Conservation (phyloP, 139 green algal genomes). For the Nannochloris sp. region DNA sequence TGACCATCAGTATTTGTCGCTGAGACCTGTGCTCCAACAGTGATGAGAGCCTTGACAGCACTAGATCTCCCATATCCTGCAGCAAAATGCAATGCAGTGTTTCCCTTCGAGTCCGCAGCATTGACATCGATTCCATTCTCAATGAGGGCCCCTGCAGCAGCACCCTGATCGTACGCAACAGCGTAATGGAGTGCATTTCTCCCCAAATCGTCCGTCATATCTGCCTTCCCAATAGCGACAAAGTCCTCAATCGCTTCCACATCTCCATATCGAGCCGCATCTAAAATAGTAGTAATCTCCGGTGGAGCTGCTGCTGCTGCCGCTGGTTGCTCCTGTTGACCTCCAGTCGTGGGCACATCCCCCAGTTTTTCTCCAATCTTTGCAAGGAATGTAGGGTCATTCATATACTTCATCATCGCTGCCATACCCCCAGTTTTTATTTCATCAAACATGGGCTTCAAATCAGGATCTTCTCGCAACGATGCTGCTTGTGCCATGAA, state of each 20-base stretch:
- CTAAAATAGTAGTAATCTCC: slow-evolving; percentile 66
- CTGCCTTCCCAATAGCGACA: slow-evolving; percentile 74
- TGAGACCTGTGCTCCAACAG: slow-evolving; percentile 40
- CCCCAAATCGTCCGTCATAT: slow-evolving; percentile 42
- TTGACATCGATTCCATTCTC: slow-evolving; percentile 20
- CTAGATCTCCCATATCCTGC: slow-evolving; percentile 53
- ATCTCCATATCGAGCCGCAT: slow-evolving; percentile 63
- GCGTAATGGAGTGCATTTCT: slow-evolving; percentile 75
- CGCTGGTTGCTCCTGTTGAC: not conserved
- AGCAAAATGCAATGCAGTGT: slow-evolving; percentile 70
- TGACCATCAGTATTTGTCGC: slow-evolving; percentile 57
- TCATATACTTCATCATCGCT: slow-evolving; percentile 58
- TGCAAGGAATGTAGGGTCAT: slow-evolving; percentile 49
- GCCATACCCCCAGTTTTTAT: slow-evolving; percentile 61
- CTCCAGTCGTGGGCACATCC: slow-evolving; percentile 11
- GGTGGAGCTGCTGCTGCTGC: slow-evolving; percentile 14
- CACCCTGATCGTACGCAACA: slow-evolving; percentile 38
- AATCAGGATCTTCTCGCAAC: slow-evolving; percentile 53
- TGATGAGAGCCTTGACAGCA: slow-evolving; percentile 51
- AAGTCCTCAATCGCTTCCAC: slow-evolving; percentile 49
- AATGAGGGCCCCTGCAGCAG: slow-evolving; percentile 27
- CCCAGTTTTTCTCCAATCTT: slow-evolving; percentile 64
- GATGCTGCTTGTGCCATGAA: slow-evolving; percentile 18
- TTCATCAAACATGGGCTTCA: slow-evolving; percentile 65
- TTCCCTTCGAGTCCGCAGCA: slow-evolving; percentile 46